These are phyloP conservation scores for Aspergillus quadrilineatus DNA, from an alignment of 2,329 filamentous ascomycete species.

Conservation along the genomic window DNA sequence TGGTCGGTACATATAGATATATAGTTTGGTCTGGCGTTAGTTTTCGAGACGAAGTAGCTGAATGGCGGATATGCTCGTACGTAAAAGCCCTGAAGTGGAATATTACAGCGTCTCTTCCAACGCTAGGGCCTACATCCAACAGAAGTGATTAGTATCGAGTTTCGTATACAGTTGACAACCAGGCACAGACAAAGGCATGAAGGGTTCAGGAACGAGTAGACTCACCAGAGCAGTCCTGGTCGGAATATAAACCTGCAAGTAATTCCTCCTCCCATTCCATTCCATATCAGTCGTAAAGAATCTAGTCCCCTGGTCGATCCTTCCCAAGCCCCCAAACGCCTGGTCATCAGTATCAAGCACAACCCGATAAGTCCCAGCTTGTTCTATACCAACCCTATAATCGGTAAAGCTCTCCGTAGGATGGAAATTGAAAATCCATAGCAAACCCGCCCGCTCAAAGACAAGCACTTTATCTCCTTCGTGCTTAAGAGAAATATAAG, in stretches of 20 bases:
- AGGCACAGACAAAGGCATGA: neutral
- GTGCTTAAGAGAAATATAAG: slow-evolving; percentile 91
- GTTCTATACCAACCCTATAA: slow-evolving; percentile 86
- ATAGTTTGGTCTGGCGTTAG: neutral
- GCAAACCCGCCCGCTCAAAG: slow-evolving; percentile 84
- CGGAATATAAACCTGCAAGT: slow-evolving; percentile 87
- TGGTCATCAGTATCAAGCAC: slow-evolving; percentile 78
- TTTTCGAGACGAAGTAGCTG: neutral
- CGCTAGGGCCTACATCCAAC: slow-evolving; percentile 51
- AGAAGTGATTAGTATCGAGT: neutral
- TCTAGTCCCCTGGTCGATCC: slow-evolving; percentile 74
- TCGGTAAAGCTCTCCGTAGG: slow-evolving; percentile 80
- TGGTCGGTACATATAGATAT: neutral
- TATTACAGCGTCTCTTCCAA: slow-evolving; percentile 46
- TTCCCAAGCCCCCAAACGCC: slow-evolving; percentile 74
- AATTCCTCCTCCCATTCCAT: slow-evolving; percentile 90
- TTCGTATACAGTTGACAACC: no score
- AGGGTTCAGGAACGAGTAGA: slow-evolving; percentile 16
- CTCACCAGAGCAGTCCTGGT: slow-evolving; percentile 77
- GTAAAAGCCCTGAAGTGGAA: neutral
- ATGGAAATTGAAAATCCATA: slow-evolving; percentile 98
- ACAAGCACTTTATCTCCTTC: slow-evolving; percentile 92
- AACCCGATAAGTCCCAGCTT: slow-evolving; percentile 79
- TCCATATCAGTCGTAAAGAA: slow-evolving; percentile 90
- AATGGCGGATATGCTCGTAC: neutral